Evolutionary conservation across 2,329 filamentous ascomycete genomes (phyloP).

Genomic region (Teratosphaeria gauchensis): DNA sequence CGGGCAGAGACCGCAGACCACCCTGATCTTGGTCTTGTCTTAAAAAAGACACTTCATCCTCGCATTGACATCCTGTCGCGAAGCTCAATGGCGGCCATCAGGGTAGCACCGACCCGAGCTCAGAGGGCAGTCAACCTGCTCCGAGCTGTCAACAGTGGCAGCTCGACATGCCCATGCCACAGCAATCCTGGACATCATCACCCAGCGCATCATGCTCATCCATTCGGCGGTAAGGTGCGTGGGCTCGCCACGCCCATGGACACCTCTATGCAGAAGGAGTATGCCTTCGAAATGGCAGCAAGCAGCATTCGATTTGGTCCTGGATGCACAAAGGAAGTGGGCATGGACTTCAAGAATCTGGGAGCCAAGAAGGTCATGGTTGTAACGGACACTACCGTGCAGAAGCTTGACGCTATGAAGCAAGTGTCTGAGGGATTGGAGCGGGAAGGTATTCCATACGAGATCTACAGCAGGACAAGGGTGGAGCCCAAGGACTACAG

Average conservation of each 20-base stretch:
- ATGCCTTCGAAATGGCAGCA: slow-evolving; percentile 97
- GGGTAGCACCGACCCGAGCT: slow-evolving; percentile 37
- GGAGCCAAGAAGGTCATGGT: slow-evolving; percentile 79
- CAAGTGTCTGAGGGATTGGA: slow-evolving; percentile 74
- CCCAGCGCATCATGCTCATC: slow-evolving; percentile 42
- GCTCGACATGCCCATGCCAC: slow-evolving; percentile 80
- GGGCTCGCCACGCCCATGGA: slow-evolving; percentile 67
- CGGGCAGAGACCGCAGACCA: background rate
- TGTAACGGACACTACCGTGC: slow-evolving; percentile 78
- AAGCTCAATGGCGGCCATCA: slow-evolving; percentile 25
- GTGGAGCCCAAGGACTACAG: slow-evolving; percentile 94
- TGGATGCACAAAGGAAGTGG: slow-evolving; percentile 87
- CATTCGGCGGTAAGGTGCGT: slow-evolving; percentile 44
- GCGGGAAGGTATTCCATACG: slow-evolving; percentile 67
- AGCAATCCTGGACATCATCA: slow-evolving; percentile 58
- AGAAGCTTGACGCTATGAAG: slow-evolving; percentile 77
- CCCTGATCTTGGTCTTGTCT: background rate
- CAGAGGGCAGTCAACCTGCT: slow-evolving; percentile 62
- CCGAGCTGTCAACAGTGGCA: slow-evolving; percentile 80
- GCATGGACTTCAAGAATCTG: slow-evolving; percentile 95
- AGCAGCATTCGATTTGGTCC: slow-evolving; percentile 90
- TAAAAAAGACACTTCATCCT: background rate
- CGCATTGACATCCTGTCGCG: background rate
- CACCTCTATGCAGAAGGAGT: slow-evolving; percentile 70
- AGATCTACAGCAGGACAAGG: slow-evolving; percentile 69